phyloP scores from a whole-genome alignment of 345 rosid genomes.

The Geranium brycei region DNA sequence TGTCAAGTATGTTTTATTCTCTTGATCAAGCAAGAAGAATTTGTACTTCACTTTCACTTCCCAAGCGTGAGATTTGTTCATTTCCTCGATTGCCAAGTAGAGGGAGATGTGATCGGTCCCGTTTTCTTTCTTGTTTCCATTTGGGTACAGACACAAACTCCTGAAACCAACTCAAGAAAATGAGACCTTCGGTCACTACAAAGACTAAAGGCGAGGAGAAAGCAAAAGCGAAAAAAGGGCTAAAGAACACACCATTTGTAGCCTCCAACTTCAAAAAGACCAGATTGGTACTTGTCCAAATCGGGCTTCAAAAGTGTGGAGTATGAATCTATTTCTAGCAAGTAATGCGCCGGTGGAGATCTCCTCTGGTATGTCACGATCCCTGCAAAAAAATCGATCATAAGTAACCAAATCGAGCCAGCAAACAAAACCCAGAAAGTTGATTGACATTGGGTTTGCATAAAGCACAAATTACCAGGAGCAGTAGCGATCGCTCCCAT shows the following conservation, averaged over 20 bases:
- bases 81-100: constrained; percentile 2
- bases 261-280: background rate
- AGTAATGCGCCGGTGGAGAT: background rate
- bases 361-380: background rate
- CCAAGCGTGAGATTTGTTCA: background rate
- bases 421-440: background rate
- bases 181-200: too few species aligned
- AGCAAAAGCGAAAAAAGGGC: too few species aligned
- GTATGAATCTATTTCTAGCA: background rate
- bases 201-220: too few species aligned
- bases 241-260: background rate
- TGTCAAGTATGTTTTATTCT: background rate
- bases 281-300: background rate
- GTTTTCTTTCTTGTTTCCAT: constrained; percentile 4
- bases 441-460: background rate
- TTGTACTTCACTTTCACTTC: background rate
- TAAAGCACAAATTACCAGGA: background rate
- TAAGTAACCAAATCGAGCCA: background rate
- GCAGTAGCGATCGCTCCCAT: background rate
- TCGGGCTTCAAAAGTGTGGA: background rate
- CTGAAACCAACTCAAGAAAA: background rate
- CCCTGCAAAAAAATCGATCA: background rate
- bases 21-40: background rate
- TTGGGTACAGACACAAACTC: constrained; percentile 11
- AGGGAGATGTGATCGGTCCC: constrained; percentile 2